A percentile compares a stretch with the other conserved stretches of the same genome.
Evolutionary conservation across 2,329 filamentous ascomycete genomes (phyloP).

Genomic region (Sporothrix luriei): DNA sequence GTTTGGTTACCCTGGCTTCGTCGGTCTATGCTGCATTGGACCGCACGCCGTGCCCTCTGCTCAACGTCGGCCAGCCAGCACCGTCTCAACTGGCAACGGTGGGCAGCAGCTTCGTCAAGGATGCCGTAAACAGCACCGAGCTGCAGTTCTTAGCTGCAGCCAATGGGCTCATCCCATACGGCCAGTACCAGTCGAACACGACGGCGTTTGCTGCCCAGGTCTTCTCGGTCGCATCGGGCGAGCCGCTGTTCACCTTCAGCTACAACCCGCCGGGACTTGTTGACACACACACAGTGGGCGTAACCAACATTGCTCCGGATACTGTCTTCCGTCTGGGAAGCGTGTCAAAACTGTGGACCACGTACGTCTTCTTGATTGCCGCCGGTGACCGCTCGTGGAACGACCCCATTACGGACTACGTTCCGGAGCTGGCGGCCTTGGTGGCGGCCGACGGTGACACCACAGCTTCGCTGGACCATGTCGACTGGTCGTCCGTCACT

Average conservation of each 20-base stretch:
- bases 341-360: conserved; percentile 44
- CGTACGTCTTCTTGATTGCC: conserved; percentile 38
- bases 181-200: conserved; percentile 4
- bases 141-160: neutral
- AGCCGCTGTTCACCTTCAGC: conserved; percentile 19
- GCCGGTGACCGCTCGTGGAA: conserved; percentile 37
- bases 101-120: neutral
- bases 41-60: conserved; percentile 14
- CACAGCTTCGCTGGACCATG: neutral
- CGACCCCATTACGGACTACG: conserved; percentile 39
- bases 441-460: neutral
- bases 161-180: conserved; percentile 11
- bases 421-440: conserved; percentile 38
- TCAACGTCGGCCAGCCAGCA: conserved; percentile 6
- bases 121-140: conserved; percentile 9
- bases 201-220: conserved; percentile 22
- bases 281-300: conserved; percentile 10
- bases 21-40: neutral
- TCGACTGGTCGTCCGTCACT: conserved; percentile 33
- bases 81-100: neutral
- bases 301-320: conserved; percentile 39
- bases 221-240: conserved; percentile 10
- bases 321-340: conserved; percentile 45
- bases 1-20: neutral
- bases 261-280: neutral